phyloP scores from a whole-genome alignment of 495 filamentous ascomycete genomes.

The Trichoderma gamsii region DNA sequence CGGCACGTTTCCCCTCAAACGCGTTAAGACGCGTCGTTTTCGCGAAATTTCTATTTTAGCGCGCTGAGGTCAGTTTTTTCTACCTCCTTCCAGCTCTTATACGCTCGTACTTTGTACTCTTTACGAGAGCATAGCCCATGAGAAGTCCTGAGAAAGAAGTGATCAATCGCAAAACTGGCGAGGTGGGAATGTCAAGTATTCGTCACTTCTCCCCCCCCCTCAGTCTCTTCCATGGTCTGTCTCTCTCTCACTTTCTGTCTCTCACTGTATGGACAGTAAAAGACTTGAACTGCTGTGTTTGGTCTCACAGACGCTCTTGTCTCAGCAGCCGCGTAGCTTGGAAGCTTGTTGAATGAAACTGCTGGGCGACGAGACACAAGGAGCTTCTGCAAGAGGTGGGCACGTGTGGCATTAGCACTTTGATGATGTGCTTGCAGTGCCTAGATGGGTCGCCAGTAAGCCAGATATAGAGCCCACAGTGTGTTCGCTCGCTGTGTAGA shows the following conservation, averaged over 20 bases:
- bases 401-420: not conserved
- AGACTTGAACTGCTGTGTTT: not conserved
- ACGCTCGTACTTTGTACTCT: not conserved
- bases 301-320: not conserved
- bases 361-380: not conserved
- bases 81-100: not conserved
- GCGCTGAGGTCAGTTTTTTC: not conserved
- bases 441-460: not conserved
- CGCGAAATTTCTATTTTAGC: conserved; percentile 6
- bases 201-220: not conserved
- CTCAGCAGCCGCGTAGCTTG: conserved; percentile 1
- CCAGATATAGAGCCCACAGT: conserved; percentile 5
- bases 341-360: not conserved
- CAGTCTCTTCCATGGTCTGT: not conserved
- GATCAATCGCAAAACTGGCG: conserved; percentile 4
- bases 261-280: not conserved
- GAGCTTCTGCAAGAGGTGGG: not conserved
- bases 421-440: not conserved
- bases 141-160: not conserved
- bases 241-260: not conserved
- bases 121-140: not conserved
- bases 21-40: conserved; percentile 5
- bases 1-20: conserved; percentile 10
- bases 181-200: not conserved
- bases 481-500: not conserved